Evolutionary conservation across 73 alveolate genomes (phyloP), one percentile per base, ranked within the genome.

Genomic region (Paramecium tetraurelia): DNA sequence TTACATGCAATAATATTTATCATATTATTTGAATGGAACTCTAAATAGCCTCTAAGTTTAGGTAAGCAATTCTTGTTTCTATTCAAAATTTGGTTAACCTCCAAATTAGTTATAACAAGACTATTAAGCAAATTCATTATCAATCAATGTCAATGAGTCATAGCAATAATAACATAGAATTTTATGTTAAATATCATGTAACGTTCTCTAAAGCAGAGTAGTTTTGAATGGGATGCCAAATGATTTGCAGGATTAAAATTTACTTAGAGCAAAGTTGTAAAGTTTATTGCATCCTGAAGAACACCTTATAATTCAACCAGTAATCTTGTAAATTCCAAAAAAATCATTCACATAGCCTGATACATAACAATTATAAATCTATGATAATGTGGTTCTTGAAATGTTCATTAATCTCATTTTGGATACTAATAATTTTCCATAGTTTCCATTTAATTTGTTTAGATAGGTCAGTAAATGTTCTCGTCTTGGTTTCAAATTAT

Each of bases 151-250:
- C 7, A 41, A 80, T 43, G 43, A 80, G 2, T 44, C 70, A 44
- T 33, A 72, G 38, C 38, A 38, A 21, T 20, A 44, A 38, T 27
- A 40, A 20, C 24, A 24, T 16, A 80, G 75, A 24, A 20, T 44
- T 9, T 46, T 80, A 80, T 80, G 75, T 44, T 14, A 41, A 43
- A 80, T 80, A 41, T 14, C 75, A 10, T 80, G 90, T n/a, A 41
- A 59, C 7, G 14, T 80, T 80, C 18, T 44, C 0, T 44, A 41
- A 46, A 44, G 70, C 33, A 80, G 90, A 80, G 72, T 80, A 12
- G 76, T 80, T 20, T 22, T 48, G 8, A 27, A 46, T 80, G 75
- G 90, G 2, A 80, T 80, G 90, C 90, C 90, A 80, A 80, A 29
- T 31, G 90, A 80, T 1, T 22, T 80, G 16, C 31, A 41, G 14